phyloP scores from a whole-genome alignment of 2,329 filamentous ascomycete genomes.

The Ophiostoma pallidulum region DNA sequence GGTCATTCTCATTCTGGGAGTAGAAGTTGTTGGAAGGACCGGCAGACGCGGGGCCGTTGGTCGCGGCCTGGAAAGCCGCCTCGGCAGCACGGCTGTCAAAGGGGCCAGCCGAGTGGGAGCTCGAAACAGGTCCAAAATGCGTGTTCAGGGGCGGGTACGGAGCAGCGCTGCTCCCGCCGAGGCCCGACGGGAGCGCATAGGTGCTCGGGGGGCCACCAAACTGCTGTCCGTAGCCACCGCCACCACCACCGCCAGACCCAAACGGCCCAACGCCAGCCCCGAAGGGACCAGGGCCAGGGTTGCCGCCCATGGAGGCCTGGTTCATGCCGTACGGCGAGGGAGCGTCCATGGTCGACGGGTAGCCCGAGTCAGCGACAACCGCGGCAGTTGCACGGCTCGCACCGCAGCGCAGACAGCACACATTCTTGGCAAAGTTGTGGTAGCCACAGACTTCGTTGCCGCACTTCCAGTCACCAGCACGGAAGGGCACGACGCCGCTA shows the following conservation, averaged over 20 bases:
- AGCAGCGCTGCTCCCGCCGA: conserved; percentile 67
- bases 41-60: conserved; percentile 68
- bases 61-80: conserved; percentile 84
- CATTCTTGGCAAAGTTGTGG: conserved; percentile 99
- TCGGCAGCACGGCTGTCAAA: conserved; percentile 93
- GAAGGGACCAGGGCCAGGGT: conserved; percentile 62
- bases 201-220: conserved; percentile 82
- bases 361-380: conserved; percentile 87
- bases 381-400: conserved; percentile 89
- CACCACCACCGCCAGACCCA: conserved; percentile 44
- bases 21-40: conserved; percentile 68
- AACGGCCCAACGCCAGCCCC: conserved; percentile 61
- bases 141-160: conserved; percentile 77
- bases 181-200: conserved; percentile 78
- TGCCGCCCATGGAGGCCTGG: conserved; percentile 77
- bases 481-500: conserved; percentile 86
- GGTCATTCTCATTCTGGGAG: conserved; percentile 56
- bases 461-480: conserved; percentile 98
- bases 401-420: conserved; percentile 92
- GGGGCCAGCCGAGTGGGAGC: conserved; percentile 71
- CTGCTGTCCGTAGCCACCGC: conserved; percentile 62
- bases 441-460: conserved; percentile 95
- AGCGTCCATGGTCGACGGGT: conserved; percentile 82
- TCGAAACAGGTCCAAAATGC: conserved; percentile 66
- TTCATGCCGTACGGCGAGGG: conserved; percentile 77